Conservation (phyloP, 176 grass and related monocot species). For the Triticum dicoccoides region DNA sequence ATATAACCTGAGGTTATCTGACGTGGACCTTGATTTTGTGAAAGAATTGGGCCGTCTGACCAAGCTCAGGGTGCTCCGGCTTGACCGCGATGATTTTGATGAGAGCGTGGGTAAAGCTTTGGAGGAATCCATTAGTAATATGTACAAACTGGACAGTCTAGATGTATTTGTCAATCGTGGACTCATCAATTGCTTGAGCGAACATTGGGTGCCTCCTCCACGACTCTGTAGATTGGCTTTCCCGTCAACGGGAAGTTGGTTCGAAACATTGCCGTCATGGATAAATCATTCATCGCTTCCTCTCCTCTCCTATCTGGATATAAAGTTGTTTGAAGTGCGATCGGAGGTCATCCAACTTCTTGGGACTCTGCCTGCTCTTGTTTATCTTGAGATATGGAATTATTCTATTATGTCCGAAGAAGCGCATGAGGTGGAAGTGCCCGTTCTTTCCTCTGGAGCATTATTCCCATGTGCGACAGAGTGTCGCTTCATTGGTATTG, state of each 20-base stretch:
- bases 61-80: not conserved
- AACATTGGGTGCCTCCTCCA: not conserved
- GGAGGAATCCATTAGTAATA: not conserved
- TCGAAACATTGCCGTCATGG: not conserved
- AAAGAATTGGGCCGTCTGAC: not conserved
- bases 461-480: not conserved
- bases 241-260: fast-evolving
- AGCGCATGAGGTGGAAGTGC: not conserved
- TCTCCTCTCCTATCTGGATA: not conserved
- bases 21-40: not conserved
- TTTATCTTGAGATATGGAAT: fast-evolving
- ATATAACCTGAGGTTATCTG: fast-evolving
- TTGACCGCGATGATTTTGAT: not conserved
- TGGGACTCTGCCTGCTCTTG: not conserved
- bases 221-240: not conserved
- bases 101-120: not conserved
- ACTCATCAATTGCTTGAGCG: fast-evolving
- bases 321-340: fast-evolving
- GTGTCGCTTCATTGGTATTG: fast-evolving
- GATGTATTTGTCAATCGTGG: fast-evolving
- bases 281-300: not conserved
- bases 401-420: fast-evolving
- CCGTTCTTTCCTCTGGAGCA: too few species aligned
- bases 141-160: not conserved
- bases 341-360: not conserved